phyloP scores from a whole-genome alignment of 352 stramenopile genomes.

The Phytopythium vexans region DNA sequence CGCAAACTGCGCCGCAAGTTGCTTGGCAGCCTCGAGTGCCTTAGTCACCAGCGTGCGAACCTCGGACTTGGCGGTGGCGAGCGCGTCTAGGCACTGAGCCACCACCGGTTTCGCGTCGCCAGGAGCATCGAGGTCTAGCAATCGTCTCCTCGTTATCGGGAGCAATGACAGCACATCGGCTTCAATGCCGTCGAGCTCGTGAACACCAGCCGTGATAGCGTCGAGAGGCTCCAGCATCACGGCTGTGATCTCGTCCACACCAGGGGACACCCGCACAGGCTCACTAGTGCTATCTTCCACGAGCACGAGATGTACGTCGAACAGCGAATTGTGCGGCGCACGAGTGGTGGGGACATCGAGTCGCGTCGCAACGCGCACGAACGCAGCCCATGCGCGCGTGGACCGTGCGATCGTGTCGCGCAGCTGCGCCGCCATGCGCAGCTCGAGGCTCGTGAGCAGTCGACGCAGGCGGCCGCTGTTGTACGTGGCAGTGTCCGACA shows the following conservation, averaged over 20 bases:
- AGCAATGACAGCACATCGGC: conserved; percentile 90
- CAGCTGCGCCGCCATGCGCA: conserved; percentile 85
- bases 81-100: conserved; percentile 34
- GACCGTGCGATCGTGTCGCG: conserved; percentile 64
- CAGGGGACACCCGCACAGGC: conserved; percentile 57
- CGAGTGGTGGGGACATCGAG: conserved; percentile 9
- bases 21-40: conserved; percentile 63
- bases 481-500: conserved; percentile 74
- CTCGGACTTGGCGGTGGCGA: conserved; percentile 47
- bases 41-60: conserved; percentile 51
- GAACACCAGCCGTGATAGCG: conserved; percentile 64
- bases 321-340: conserved; percentile 65
- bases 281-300: conserved; percentile 19
- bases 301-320: conserved; percentile 74
- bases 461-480: conserved; percentile 48
- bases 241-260: conserved; percentile 60
- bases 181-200: conserved; percentile 85
- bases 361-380: conserved; percentile 25
- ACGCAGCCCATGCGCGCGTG: conserved; percentile 53
- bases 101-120: conserved; percentile 25
- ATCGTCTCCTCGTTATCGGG: conserved; percentile 48
- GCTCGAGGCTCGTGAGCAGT: conserved; percentile 82
- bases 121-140: conserved; percentile 56
- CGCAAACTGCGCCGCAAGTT: conserved; percentile 67
- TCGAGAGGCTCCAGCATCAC: conserved; percentile 82